phyloP scores from a whole-genome alignment of 164 flowering plant species.

The Magnolia changhungtana region DNA sequence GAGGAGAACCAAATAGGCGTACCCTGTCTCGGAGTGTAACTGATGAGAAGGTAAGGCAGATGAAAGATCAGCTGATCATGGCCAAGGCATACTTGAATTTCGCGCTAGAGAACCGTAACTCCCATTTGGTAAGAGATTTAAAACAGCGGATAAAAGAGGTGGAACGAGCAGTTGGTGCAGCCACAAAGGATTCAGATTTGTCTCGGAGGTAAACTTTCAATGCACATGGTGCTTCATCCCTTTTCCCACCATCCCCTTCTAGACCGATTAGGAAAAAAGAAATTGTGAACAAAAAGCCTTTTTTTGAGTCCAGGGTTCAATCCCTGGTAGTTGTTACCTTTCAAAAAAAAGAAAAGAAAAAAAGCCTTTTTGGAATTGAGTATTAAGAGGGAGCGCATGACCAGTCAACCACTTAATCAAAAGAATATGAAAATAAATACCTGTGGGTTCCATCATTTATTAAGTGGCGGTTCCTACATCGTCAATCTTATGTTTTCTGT shows the following conservation, averaged over 20 bases:
- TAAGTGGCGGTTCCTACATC: too few species aligned
- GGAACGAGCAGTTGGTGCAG: constrained; percentile 70
- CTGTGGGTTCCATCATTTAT: too few species aligned
- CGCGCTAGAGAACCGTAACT: constrained; percentile 56
- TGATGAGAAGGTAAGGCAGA: constrained; percentile 73
- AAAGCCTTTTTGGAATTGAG: too few species aligned
- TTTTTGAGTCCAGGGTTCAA: too few species aligned
- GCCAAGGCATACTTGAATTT: constrained; percentile 78
- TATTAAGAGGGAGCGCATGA: too few species aligned
- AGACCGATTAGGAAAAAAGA: too few species aligned
- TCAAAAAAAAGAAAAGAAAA: too few species aligned
- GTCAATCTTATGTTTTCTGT: too few species aligned
- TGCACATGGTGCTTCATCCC: neutral
- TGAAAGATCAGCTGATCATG: constrained; percentile 80
- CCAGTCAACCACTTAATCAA: too few species aligned
- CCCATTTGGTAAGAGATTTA: constrained; percentile 80
- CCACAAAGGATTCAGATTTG: constrained; percentile 70
- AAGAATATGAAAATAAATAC: too few species aligned
- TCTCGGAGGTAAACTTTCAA: constrained; percentile 55
- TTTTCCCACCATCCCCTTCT: neutral
- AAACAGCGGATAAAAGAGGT: constrained; percentile 65
- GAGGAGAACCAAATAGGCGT: constrained; percentile 15
- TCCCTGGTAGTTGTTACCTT: too few species aligned
- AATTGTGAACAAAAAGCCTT: too few species aligned
- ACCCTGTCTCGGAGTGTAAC: constrained; percentile 23